Evolutionary conservation across 2,329 filamentous ascomycete genomes (phyloP).

Genomic region (Chaetomiaceae sp.): DNA sequence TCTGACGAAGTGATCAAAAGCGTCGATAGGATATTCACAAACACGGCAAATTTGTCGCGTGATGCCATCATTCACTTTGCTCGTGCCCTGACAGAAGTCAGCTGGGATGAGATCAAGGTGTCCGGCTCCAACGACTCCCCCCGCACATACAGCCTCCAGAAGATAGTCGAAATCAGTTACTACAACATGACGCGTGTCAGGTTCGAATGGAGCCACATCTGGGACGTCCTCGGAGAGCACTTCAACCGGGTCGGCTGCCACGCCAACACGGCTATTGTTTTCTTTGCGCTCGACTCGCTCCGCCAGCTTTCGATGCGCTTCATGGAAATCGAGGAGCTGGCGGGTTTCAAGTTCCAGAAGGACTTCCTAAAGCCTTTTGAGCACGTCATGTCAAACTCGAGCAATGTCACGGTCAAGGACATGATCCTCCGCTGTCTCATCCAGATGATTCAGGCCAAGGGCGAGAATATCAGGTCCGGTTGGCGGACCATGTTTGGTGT

Average conservation of each 20-base stretch:
- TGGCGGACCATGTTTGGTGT: slow-evolving; percentile 99
- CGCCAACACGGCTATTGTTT: slow-evolving; percentile 92
- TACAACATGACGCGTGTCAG: slow-evolving; percentile 99
- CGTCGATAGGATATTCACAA: slow-evolving; percentile 94
- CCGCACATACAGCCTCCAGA: slow-evolving; percentile 94
- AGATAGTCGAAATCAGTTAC: slow-evolving; percentile 97
- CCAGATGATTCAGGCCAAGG: slow-evolving; percentile 97
- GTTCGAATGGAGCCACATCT: slow-evolving; percentile 97
- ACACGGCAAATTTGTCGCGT: slow-evolving; percentile 86
- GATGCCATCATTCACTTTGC: slow-evolving; percentile 97
- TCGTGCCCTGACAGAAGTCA: slow-evolving; percentile 85
- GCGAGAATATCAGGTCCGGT: slow-evolving; percentile 93
- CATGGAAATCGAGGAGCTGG: slow-evolving; percentile 95
- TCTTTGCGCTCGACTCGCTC: slow-evolving; percentile 92
- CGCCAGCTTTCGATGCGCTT: slow-evolving; percentile 97
- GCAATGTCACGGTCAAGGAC: slow-evolving; percentile 88
- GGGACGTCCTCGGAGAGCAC: slow-evolving; percentile 95
- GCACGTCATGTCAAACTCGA: slow-evolving; percentile 92
- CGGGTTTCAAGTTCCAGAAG: slow-evolving; percentile 99
- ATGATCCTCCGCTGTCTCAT: slow-evolving; percentile 94
- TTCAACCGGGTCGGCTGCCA: slow-evolving; percentile 98
- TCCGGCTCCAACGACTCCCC: slow-evolving; percentile 94
- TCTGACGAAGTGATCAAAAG: slow-evolving; percentile 90
- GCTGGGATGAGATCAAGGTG: slow-evolving; percentile 98
- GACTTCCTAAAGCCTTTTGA: slow-evolving; percentile 98